A percentile compares a stretch with the other conserved stretches of the same genome.
Conservation (phyloP, 2,329 filamentous ascomycete species). For the Rugonectria rugulosa region DNA sequence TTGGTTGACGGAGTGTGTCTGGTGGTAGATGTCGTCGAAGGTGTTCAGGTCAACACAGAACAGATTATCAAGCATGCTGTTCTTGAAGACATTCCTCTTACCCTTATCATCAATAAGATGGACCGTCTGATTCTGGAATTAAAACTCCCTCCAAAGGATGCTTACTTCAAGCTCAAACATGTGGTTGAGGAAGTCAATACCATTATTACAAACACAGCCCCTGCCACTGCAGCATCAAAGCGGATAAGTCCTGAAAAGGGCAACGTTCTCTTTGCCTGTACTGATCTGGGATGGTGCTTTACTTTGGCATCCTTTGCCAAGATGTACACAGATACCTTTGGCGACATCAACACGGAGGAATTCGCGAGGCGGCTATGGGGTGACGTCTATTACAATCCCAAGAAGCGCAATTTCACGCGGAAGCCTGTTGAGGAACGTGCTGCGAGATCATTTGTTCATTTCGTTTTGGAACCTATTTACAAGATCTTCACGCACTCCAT, state of each 20-base stretch:
- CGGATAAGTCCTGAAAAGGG: slow-evolving; percentile 94
- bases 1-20: slow-evolving; percentile 91
- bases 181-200: slow-evolving; percentile 99
- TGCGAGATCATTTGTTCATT: slow-evolving; percentile 90
- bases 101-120: slow-evolving; percentile 95
- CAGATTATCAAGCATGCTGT: slow-evolving; percentile 97
- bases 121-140: slow-evolving; percentile 93
- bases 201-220: slow-evolving; percentile 86
- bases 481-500: slow-evolving; percentile 96
- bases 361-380: slow-evolving; percentile 92
- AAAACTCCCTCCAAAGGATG: slow-evolving; percentile 91
- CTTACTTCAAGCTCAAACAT: slow-evolving; percentile 98
- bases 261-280: slow-evolving; percentile 96
- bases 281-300: slow-evolving; percentile 95
- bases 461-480: slow-evolving; percentile 95
- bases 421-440: slow-evolving; percentile 83
- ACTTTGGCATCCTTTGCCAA: slow-evolving; percentile 92
- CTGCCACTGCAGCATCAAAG: slow-evolving; percentile 78
- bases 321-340: slow-evolving; percentile 93
- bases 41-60: slow-evolving; percentile 98
- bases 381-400: slow-evolving; percentile 94
- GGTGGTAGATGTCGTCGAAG: slow-evolving; percentile 95
- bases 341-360: slow-evolving; percentile 80
- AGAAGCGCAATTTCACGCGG: slow-evolving; percentile 88
- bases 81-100: slow-evolving; percentile 86